A percentile compares a stretch with the other conserved stretches of the same genome.
phyloP scores from a whole-genome alignment of 129 eudicot genomes.

The Daucus carota region DNA sequence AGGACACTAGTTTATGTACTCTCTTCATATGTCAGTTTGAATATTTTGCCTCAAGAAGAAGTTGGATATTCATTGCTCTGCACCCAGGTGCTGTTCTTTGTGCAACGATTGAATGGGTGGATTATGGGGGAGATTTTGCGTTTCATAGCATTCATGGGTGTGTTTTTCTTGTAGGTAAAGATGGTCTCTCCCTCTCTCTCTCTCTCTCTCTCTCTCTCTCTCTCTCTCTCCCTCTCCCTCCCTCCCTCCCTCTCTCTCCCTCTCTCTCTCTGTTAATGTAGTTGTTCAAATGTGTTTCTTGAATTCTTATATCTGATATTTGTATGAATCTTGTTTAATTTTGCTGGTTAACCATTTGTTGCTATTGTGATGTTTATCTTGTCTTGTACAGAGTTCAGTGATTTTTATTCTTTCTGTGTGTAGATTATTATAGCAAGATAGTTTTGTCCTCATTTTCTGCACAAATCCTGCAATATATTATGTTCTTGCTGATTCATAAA shows the following conservation, averaged over 20 bases:
- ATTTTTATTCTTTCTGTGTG: background rate
- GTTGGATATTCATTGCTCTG: conserved; percentile 17
- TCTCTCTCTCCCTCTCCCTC: no score
- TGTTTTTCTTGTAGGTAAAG: conserved; percentile 18
- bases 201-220: no score
- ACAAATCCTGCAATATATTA: background rate
- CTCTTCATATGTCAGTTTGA: conserved; percentile 3
- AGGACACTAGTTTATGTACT: conserved; percentile 2
- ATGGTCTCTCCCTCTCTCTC: background rate
- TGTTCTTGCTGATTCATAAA: background rate
- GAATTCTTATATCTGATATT: background rate
- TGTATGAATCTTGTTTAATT: background rate
- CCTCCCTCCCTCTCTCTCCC: no score
- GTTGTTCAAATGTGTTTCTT: background rate
- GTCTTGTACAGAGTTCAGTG: background rate
- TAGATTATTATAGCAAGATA: background rate
- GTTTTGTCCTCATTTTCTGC: background rate
- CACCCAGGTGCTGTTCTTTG: conserved; percentile 12
- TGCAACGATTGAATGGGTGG: conserved; percentile 11
- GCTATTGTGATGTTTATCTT: background rate
- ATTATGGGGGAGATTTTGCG: background rate
- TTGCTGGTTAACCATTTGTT: background rate
- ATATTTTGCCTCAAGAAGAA: conserved; percentile 3
- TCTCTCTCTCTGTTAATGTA: no score
- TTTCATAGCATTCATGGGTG: conserved; percentile 15